phyloP scores from a whole-genome alignment of 2,329 filamentous ascomycete species.

The Colletotrichum sp. region DNA sequence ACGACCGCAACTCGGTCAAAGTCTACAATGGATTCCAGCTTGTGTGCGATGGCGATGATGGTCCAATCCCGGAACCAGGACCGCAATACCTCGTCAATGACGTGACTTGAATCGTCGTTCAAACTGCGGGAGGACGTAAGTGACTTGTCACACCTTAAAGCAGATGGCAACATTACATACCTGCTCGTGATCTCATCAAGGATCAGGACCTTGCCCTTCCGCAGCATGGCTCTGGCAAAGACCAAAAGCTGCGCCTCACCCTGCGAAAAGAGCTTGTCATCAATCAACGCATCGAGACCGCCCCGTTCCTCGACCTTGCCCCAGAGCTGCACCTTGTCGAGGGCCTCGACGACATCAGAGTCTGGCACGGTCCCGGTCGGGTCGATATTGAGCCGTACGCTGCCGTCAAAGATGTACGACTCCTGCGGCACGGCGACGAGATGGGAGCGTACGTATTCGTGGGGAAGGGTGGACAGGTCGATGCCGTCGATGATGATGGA shows the following conservation, averaged over 20 bases:
- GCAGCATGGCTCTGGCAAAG: constrained; percentile 50
- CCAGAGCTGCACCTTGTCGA: constrained; percentile 52
- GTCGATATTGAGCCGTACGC: constrained; percentile 53
- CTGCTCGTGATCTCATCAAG: constrained; percentile 48
- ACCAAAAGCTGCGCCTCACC: constrained; percentile 56
- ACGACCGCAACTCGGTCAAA: constrained; percentile 58
- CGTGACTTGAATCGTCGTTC: constrained; percentile 19
- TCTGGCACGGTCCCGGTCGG: constrained; percentile 41
- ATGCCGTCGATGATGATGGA: constrained; percentile 49
- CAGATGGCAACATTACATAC: background rate
- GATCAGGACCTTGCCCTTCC: constrained; percentile 41
- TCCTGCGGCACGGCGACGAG: constrained; percentile 57
- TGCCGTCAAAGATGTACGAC: constrained; percentile 51
- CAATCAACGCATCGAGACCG: constrained; percentile 38
- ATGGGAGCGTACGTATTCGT: constrained; percentile 27
- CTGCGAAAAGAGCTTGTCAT: constrained; percentile 40
- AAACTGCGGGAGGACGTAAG: constrained; percentile 1
- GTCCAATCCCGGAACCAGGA: constrained; percentile 44
- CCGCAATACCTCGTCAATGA: constrained; percentile 19
- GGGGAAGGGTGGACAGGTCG: constrained; percentile 34
- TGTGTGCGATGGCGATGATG: constrained; percentile 40
- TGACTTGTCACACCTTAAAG: too few relatives aligned
- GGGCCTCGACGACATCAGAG: constrained; percentile 44
- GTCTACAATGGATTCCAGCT: constrained; percentile 43
- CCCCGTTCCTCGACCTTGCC: constrained; percentile 40